Conservation (phyloP, 179 eudicot genomes). For the Silene noctiflora region DNA sequence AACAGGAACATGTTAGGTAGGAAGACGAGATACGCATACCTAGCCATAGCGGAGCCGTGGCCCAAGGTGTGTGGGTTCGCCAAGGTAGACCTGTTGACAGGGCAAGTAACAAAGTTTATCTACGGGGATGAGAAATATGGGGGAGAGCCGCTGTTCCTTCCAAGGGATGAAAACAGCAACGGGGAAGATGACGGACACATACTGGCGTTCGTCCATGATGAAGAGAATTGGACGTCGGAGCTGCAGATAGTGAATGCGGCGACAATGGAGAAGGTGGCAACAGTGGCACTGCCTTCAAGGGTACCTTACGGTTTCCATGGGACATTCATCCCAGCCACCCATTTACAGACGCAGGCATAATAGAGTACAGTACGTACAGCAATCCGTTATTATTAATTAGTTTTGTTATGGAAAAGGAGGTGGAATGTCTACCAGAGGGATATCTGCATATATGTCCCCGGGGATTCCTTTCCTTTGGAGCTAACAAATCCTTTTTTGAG, state of each 20-base stretch:
- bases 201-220: conserved; percentile 70
- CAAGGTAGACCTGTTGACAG: conserved; percentile 57
- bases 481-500: conserved; percentile 20
- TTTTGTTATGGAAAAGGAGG: conserved; percentile 19
- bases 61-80: conserved; percentile 84
- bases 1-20: conserved; percentile 61
- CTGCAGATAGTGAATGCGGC: conserved; percentile 61
- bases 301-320: conserved; percentile 93
- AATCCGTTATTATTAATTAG: too few species aligned
- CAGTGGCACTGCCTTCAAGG: conserved; percentile 55
- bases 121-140: conserved; percentile 63
- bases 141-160: conserved; percentile 71
- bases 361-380: too few species aligned
- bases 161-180: conserved; percentile 21
- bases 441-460: conserved; percentile 62
- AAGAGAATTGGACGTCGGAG: conserved; percentile 52
- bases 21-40: conserved; percentile 60
- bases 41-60: conserved; percentile 93
- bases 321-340: conserved; percentile 55
- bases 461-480: conserved; percentile 32
- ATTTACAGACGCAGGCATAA: conserved; percentile 48
- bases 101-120: conserved; percentile 43
- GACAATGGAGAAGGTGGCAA: conserved; percentile 48
- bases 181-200: conserved; percentile 71
- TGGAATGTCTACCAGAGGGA: conserved; percentile 64